Evolutionary conservation across 441 rosid species (phyloP).

Genomic region (Melastoma candidum): DNA sequence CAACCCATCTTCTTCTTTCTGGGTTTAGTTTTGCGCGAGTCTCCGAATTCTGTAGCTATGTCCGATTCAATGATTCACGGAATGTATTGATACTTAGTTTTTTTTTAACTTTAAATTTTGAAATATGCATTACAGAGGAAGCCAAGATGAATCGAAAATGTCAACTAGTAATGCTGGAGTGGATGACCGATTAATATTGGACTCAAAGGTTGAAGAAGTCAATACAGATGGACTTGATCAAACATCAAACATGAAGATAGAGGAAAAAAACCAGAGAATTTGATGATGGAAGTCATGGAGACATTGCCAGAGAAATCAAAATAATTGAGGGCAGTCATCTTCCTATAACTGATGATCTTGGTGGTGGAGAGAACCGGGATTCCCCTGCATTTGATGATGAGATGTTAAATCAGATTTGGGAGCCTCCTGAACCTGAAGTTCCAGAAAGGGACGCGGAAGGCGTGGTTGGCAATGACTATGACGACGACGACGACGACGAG

Average conservation of each 20-base stretch:
- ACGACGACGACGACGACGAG: conserved; percentile 71
- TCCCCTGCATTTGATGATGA: conserved; percentile 23
- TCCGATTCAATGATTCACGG: too few relatives aligned
- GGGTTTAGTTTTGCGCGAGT: too few relatives aligned
- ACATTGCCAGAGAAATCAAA: conserved; percentile 32
- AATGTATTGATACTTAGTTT: background rate
- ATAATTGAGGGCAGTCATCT: conserved; percentile 25
- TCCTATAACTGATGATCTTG: conserved; percentile 22
- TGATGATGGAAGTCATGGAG: conserved; percentile 18
- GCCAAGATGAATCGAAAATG: conserved; percentile 36
- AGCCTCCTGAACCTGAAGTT: conserved; percentile 80
- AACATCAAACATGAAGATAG: conserved; percentile 19
- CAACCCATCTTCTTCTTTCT: too few relatives aligned
- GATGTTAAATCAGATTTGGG: conserved; percentile 49
- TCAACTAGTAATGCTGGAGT: conserved; percentile 21
- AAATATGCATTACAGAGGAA: conserved; percentile 31
- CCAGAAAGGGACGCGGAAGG: conserved; percentile 55
- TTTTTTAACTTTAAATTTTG: background rate
- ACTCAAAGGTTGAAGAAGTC: conserved; percentile 21
- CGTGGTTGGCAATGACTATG: conserved; percentile 24
- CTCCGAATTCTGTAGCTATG: too few relatives aligned
- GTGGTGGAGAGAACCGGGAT: conserved; percentile 17
- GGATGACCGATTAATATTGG: conserved; percentile 23
- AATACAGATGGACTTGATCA: conserved; percentile 24
- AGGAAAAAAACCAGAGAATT: conserved; percentile 19